Base-by-base conservation (phyloP, 2,329 filamentous ascomycete genomes). In the Penicillium thymicola region DNA sequence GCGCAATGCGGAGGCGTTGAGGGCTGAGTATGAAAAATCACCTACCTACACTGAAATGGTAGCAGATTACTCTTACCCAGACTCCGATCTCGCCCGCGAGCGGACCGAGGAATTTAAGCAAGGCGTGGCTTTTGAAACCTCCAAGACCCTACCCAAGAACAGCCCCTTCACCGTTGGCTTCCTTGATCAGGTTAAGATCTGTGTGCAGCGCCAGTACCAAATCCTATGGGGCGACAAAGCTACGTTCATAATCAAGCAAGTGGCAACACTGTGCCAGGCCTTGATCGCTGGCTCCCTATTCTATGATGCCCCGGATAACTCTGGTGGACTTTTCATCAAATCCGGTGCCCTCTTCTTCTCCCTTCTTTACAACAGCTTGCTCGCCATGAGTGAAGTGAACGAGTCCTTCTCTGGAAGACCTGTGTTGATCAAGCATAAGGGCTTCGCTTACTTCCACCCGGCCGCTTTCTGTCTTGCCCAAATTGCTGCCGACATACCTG, bases 201-300 rank as follows among this genome's bases (percentile, higher is more conserved):
- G 82, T 53, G 70, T 87, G 14, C 71, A 69, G 21, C 80, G 87
- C 5, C 85, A 88, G 60, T 88, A 87, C 59, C 84, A 87, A 62
- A 85, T 88, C 28, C 65, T 89, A 1, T 83, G 81, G 78, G 85
- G 85, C 40, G 85, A 89, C 69, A 86, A 85, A 62, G 77, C 81
- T 0, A 85, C 84, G 0, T 83, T 88, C 38, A 62, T 85, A 59
- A 84, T 87, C 72, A 87, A 86, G 66, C 84, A 88, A 62, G 70
- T 77, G 5, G 79, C 81, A 0, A 85, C 82, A 1, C 65, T 88
- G 8, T 64, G 78, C 0, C 83, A 87, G 63, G 85, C 86, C 0
- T 70, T 89, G 5, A 82, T 89, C 55, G 78, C 81, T 2, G 86
- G 86, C 7, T 88, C 85, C 0, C 77, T 89, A 4, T 89, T 89